Evolutionary conservation across 2,329 filamentous ascomycete species (phyloP).

Genomic region (Cordyceps tenuipes): DNA sequence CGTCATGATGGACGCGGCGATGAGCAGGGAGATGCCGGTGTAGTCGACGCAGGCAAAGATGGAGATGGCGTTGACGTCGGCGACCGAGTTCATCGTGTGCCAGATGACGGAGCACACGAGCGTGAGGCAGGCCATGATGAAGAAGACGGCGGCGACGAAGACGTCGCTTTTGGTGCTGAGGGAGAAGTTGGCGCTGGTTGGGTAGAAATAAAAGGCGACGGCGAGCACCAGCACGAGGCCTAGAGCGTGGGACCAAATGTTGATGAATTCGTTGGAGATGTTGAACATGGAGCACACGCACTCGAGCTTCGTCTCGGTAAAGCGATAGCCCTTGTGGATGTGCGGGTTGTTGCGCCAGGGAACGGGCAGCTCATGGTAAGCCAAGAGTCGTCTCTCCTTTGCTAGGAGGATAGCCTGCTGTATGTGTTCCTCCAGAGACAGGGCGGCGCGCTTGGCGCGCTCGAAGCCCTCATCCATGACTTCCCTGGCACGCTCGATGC

Average conservation of each 20-base stretch:
- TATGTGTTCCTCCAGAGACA: slow-evolving; percentile 76
- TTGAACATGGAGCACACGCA: slow-evolving; percentile 78
- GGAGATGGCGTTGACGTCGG: slow-evolving; percentile 80
- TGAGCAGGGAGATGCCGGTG: slow-evolving; percentile 89
- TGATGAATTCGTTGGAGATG: slow-evolving; percentile 87
- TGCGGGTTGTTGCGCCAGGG: slow-evolving; percentile 96
- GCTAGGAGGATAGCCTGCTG: slow-evolving; percentile 68
- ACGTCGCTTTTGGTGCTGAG: slow-evolving; percentile 82
- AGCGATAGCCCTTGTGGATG: slow-evolving; percentile 86
- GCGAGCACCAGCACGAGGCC: slow-evolving; percentile 82
- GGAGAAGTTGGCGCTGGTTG: slow-evolving; percentile 75
- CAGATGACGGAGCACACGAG: slow-evolving; percentile 91
- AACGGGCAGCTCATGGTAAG: slow-evolving; percentile 80
- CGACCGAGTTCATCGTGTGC: slow-evolving; percentile 98
- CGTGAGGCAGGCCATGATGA: slow-evolving; percentile 91
- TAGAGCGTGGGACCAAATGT: slow-evolving; percentile 94
- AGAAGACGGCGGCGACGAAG: slow-evolving; percentile 87
- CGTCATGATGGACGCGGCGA: slow-evolving; percentile 94
- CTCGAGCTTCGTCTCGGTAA: slow-evolving; percentile 82
- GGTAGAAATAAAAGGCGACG: slow-evolving; percentile 94
- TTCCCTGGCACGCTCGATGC: slow-evolving; percentile 63
- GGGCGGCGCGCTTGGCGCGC: slow-evolving; percentile 72
- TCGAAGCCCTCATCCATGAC: slow-evolving; percentile 76
- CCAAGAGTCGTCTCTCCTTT: slow-evolving; percentile 71
- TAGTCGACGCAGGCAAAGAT: slow-evolving; percentile 98